Conservation (phyloP, 768 basidiomycete species). For the Naematelia encephala region DNA sequence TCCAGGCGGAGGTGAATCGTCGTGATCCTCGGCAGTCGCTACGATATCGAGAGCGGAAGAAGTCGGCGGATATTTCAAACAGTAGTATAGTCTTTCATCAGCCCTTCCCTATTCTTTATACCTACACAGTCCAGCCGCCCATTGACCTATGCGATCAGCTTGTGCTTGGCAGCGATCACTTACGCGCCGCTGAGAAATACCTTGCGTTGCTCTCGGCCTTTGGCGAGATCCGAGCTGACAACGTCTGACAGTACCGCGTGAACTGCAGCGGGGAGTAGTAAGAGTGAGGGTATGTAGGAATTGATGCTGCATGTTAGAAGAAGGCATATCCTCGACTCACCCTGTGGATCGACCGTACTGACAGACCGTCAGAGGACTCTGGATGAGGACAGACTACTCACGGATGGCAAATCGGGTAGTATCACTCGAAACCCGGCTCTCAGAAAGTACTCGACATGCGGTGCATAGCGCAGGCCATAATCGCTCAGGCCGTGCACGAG, state of each 20-base stretch:
- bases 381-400: slow-evolving; percentile 24
- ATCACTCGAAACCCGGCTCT: slow-evolving; percentile 51
- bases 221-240: slow-evolving; percentile 35
- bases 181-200: slow-evolving; percentile 50
- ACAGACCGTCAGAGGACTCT: neutral
- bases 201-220: slow-evolving; percentile 43
- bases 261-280: slow-evolving; percentile 43
- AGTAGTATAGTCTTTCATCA: slow-evolving; percentile 40
- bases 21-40: slow-evolving; percentile 12
- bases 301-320: slow-evolving; percentile 37
- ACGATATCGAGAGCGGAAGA: slow-evolving; percentile 15
- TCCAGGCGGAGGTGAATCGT: slow-evolving; percentile 16
- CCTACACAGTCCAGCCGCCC: slow-evolving; percentile 51
- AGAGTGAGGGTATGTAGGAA: slow-evolving; percentile 43
- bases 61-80: slow-evolving; percentile 43
- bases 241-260: slow-evolving; percentile 49
- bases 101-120: slow-evolving; percentile 7
- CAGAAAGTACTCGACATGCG: slow-evolving; percentile 46
- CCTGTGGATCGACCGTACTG: slow-evolving; percentile 50
- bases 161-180: slow-evolving; percentile 8
- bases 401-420: slow-evolving; percentile 51
- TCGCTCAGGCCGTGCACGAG: slow-evolving; percentile 49
- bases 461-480: slow-evolving; percentile 49
- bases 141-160: slow-evolving; percentile 37
- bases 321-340: slow-evolving; percentile 12